These are phyloP conservation scores for Phaeosphaeria sp. DNA, from an alignment of 2,329 filamentous ascomycete species.

Conservation along the genomic window DNA sequence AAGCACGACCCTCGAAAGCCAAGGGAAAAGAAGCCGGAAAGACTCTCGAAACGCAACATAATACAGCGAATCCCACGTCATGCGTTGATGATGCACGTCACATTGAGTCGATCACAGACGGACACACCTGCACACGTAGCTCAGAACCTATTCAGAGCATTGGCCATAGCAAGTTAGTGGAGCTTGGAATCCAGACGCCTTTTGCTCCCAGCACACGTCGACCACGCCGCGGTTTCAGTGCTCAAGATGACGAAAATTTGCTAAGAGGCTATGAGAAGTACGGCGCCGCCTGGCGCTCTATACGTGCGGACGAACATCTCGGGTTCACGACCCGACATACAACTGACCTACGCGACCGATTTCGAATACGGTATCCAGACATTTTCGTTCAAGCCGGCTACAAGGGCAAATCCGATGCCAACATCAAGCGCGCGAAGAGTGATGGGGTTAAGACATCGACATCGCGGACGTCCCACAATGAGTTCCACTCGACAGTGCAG, in stretches of 20 bases:
- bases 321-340: constrained; percentile 58
- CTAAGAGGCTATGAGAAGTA: constrained; percentile 65
- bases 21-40: constrained; percentile 31
- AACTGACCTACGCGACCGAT: constrained; percentile 68
- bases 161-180: constrained; percentile 43
- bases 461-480: background rate
- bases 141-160: constrained; percentile 17
- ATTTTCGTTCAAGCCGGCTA: constrained; percentile 60
- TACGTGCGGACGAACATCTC: constrained; percentile 62
- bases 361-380: constrained; percentile 66
- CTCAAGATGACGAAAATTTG: constrained; percentile 64
- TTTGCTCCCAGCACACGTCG: constrained; percentile 60
- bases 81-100: background rate
- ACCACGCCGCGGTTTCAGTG: constrained; percentile 62
- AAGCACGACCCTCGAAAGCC: constrained; percentile 45
- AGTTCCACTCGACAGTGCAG: background rate
- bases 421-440: background rate
- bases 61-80: background rate
- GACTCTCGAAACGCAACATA: background rate
- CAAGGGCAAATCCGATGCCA: constrained; percentile 36
- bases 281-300: constrained; percentile 66
- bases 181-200: constrained; percentile 58
- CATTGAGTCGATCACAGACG: constrained; percentile 7
- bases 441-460: background rate
- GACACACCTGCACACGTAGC: background rate